A percentile compares a stretch with the other conserved stretches of the same genome.
These are phyloP conservation scores for Pseudozyma hubeiensis DNA, from an alignment of 1,284 basidiomycete genomes.

Conservation along the genomic window DNA sequence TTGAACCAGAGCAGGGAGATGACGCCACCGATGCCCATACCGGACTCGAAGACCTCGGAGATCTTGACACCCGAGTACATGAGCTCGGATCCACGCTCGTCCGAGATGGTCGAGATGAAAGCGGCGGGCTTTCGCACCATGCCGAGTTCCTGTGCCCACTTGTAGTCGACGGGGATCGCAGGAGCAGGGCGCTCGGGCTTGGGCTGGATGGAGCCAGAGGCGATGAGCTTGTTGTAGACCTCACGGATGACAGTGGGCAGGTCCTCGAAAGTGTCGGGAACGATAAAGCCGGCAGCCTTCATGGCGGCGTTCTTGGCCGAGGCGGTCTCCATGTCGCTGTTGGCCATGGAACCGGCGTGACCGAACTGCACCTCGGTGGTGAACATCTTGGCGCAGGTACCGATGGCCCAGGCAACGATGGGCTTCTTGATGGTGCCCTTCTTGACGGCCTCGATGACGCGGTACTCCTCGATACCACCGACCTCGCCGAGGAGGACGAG, in stretches of 20 bases:
- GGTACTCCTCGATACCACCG: slow-evolving; percentile 98
- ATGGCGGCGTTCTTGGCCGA: slow-evolving; percentile 97
- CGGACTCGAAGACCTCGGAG: slow-evolving; percentile 81
- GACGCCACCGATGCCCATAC: slow-evolving; percentile 89
- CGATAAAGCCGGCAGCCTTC: slow-evolving; percentile 93
- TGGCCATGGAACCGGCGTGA: slow-evolving; percentile 97
- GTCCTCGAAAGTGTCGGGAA: slow-evolving; percentile 97
- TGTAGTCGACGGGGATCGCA: slow-evolving; percentile 99
- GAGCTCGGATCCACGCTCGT: slow-evolving; percentile 98
- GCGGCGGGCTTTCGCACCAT: slow-evolving; percentile 98
- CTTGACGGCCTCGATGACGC: slow-evolving; percentile 98
- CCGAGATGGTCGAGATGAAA: slow-evolving; percentile 99
- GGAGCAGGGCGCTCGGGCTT: slow-evolving; percentile 88
- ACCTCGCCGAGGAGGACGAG: slow-evolving; percentile 98
- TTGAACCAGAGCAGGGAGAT: slow-evolving; percentile 98
- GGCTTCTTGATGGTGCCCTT: slow-evolving; percentile 94
- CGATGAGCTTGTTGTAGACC: slow-evolving; percentile 86
- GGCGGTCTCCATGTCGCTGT: slow-evolving; percentile 95
- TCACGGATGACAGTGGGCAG: slow-evolving; percentile 85
- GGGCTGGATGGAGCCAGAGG: slow-evolving; percentile 77
- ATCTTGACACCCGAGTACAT: slow-evolving; percentile 99
- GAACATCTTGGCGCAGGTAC: slow-evolving; percentile 99
- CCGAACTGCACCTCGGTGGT: slow-evolving; percentile 99
- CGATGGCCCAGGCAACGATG: slow-evolving; percentile 99
- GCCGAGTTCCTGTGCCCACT: slow-evolving; percentile 97